Evolutionary conservation across 768 basidiomycete species (phyloP), one percentile per base, ranked within the genome.

Genomic region (Psilocybe azurescens): DNA sequence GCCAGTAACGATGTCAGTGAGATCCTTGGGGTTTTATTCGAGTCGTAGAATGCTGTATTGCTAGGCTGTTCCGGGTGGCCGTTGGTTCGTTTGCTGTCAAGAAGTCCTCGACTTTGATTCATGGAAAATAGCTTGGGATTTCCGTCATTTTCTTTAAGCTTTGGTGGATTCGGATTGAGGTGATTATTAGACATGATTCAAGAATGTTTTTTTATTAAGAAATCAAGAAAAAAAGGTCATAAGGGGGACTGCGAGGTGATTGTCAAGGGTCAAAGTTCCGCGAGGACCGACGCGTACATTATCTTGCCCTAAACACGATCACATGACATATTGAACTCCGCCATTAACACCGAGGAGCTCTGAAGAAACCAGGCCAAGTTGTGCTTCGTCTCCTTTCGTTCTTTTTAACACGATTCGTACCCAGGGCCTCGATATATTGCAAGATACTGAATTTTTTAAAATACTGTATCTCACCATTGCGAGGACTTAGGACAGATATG

Each of bases 1-100:
- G 66, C 46, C 18, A 58, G 55, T 20, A 67, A 36, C 24, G 58
- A 55, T 2, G 59, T 55, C 47, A 67, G 44, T 7, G 63, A 65
- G n/a, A 62, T 51, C 32, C 63, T 56, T 3, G 63, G 56, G 3
- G 48, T 14, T 38, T 54, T 60, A 10, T 64, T 48, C 8, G 33
- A 16, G 18, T 48, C 9, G 16, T 48, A 52, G 2, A 28, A 39
- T 6, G 39, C 4, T 13, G 46, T 60, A 20, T 33, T 48, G 14
- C 39, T 29, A 28, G 38, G 8, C 7, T 30, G 39, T 5, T 62
- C 61, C 11, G 41, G 39, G 7, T 32, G 51, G 20, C 14, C 24
- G 14, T 57, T 62, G 9, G 47, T 29, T 9, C 56, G 49, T 47
- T n/a, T 62, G 30, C 28, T 62, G 32, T 62, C 61, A 7, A 62